Conservation (phyloP, 495 filamentous ascomycete species). For the Podospora bellae-mahoneyi region DNA sequence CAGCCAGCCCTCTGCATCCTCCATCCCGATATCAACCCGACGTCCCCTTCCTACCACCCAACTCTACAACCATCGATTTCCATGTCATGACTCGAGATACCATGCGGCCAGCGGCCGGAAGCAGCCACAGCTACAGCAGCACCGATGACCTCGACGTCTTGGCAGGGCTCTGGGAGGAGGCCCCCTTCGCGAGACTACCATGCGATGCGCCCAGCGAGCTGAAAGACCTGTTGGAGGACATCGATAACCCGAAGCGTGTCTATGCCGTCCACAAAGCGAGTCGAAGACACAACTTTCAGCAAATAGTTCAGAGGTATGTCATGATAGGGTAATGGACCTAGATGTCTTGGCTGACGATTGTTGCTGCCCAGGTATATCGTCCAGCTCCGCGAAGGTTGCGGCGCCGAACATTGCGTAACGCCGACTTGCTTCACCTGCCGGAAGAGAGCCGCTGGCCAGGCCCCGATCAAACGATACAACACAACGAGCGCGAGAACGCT, state of each 20-base stretch:
- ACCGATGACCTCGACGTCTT: conserved; percentile 37
- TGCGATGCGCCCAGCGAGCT: conserved; percentile 51
- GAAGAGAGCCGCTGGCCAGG: conserved; percentile 58
- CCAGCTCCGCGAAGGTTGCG: conserved; percentile 82
- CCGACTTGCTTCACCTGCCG: conserved; percentile 78
- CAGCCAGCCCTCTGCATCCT: background rate
- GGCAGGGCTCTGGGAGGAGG: conserved; percentile 50
- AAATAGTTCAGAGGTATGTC: conserved; percentile 52
- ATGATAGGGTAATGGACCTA: conserved; percentile 1
- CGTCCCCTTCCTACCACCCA: background rate
- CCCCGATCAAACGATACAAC: conserved; percentile 69
- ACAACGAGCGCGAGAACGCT: conserved; percentile 69
- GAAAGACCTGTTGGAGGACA: conserved; percentile 45
- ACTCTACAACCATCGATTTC: conserved; percentile 10
- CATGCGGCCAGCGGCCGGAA: conserved; percentile 34
- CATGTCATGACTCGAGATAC: conserved; percentile 56
- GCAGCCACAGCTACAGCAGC: conserved; percentile 13
- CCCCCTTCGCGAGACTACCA: conserved; percentile 50
- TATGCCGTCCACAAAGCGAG: conserved; percentile 51
- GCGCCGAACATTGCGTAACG: conserved; percentile 64
- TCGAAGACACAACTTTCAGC: conserved; percentile 52
- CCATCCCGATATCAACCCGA: background rate
- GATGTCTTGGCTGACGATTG: conserved; percentile 16
- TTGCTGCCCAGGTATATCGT: conserved; percentile 64
- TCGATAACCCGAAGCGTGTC: conserved; percentile 52